Evolutionary conservation across 2,329 filamentous ascomycete species (phyloP), one percentile per base, ranked within the genome.

Genomic region (Aspergillus viridinutans): DNA sequence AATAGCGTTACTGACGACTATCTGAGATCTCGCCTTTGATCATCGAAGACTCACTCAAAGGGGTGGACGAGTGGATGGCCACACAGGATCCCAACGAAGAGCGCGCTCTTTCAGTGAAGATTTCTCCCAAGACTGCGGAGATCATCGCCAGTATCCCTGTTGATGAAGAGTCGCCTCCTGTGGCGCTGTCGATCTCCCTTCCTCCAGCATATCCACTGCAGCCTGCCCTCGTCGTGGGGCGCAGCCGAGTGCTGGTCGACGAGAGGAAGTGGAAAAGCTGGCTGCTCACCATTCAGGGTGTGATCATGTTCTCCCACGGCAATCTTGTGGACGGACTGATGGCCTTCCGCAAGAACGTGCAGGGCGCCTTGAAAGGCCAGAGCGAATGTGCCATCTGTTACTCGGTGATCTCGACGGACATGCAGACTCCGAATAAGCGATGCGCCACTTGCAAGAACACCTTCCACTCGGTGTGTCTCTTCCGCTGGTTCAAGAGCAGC

Each of bases 341-440:
- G 12, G 87, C 90, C 8, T 97, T 96, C 81, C 86, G 90, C 61
- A 85, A 88, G 61, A 97, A 97, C 72, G 88, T 99, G 12, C 84
- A 88, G 14, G 90, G 91, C 1, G 90, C 90, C 3, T 82, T 99
- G 63, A 94, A 96, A 77, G 94, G 92, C 38, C 92, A 97, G 75
- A 90, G 84, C 21, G 94, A 99, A 74, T 99, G 94, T 70, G 91
- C 94, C 9, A 97, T 97, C 70, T 97, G 93, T 79, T 97, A 97
- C 78, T 92, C 88, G 58, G 92, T 99, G 69, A 90, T 99, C 61
- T 90, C 90, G 20, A 85, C 85, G 7, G 92, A 97, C 72, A 90
- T 90, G 79, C 89, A 89, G 74, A 85, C 96, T 72, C 94, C 94
- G 0, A 93, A 94, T 72, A 97, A 97, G 81, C 82, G 85, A 54